Base-by-base conservation (phyloP, 2,329 filamentous ascomycete species). In the Pezicula rhizophila region DNA sequence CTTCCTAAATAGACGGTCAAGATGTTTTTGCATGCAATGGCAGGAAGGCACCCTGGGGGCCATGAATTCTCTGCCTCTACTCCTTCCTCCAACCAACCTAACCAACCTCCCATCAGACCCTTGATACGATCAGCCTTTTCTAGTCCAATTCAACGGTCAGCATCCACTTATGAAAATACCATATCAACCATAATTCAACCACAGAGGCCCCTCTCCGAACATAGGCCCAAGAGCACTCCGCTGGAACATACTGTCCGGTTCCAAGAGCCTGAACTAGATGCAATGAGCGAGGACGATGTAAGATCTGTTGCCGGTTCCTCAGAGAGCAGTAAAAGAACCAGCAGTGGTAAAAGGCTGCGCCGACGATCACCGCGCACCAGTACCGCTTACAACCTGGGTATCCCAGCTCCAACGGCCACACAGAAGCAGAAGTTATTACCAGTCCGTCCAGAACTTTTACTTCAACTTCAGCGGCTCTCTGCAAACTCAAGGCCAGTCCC, bases 391-490 rank as follows among this genome's bases (percentile, higher is more conserved):
- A 73, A 80, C 46, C 73, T 90, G 37, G 86, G 84, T 39, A 84
- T 85, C 54, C 85, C 87, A 0, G 73, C 84, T 50, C 72, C 85
- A 53, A 71, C 75, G 59, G 62, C 79, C 52, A 68, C 76, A 55
- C 70, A 74, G 60, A 77, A 82, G 60, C 85, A 85, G 61, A 55
- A 56, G n/a, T 50, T 66, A 11, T 73, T 85, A 12, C 79, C 84
- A 57, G 73, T 86, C 26, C 79, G 85, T 14, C 85, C 86, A 10
- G 80, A 80, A 46, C 69, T 89, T 15, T 69, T 89, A 5, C 73
- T 91, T 5, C 87, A 92, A 64, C 70, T 91, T 14, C 87, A 90
- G 60, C 75, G 79, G 49, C 64, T 89, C n/a, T 72, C 76, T 2
- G 67, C 74, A 37, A 75, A 80, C 52, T 72, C 72, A 14, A 78